A percentile compares a stretch with the other conserved stretches of the same genome.
phyloP scores from a whole-genome alignment of 805 yeast genomes.

The Blastobotrys americana region DNA sequence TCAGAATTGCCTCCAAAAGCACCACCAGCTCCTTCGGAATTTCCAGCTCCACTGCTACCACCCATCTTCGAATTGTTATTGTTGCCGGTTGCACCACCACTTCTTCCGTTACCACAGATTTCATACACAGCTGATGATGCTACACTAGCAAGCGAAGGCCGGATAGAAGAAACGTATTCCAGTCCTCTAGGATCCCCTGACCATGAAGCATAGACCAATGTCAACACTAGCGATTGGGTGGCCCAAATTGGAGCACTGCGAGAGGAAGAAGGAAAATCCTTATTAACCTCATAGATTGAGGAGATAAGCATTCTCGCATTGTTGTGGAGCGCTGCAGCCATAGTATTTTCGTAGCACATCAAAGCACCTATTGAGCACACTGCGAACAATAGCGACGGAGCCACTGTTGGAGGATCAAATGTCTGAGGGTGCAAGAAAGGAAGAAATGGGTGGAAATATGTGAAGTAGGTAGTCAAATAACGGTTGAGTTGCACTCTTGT shows the following conservation, averaged over 20 bases:
- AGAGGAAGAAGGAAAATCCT: slow-evolving; percentile 22
- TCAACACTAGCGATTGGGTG: slow-evolving; percentile 24
- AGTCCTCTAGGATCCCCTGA: slow-evolving; percentile 28
- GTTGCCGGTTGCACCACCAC: neutral
- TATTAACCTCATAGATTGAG: slow-evolving; percentile 22
- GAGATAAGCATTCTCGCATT: slow-evolving; percentile 25
- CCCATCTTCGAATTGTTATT: too few species aligned
- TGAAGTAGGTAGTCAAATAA: slow-evolving; percentile 28
- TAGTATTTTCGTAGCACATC: slow-evolving; percentile 23
- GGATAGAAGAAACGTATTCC: slow-evolving; percentile 24
- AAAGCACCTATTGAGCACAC: slow-evolving; percentile 31
- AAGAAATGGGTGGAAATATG: slow-evolving; percentile 28
- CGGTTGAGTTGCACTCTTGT: slow-evolving; percentile 26
- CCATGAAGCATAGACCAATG: slow-evolving; percentile 27
- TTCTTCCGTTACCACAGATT: slow-evolving; percentile 1
- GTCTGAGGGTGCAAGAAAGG: slow-evolving; percentile 31
- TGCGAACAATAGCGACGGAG: slow-evolving; percentile 29
- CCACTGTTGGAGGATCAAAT: slow-evolving; percentile 25
- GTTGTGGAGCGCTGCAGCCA: slow-evolving; percentile 24
- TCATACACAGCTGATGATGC: slow-evolving; percentile 12
- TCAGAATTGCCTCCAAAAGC: neutral
- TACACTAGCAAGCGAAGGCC: slow-evolving; percentile 19
- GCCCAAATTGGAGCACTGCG: slow-evolving; percentile 26
- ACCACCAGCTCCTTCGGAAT: neutral
- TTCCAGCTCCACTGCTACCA: too few species aligned